Evolutionary conservation across 2,329 filamentous ascomycete species (phyloP).

Genomic region (Calonectria montana): DNA sequence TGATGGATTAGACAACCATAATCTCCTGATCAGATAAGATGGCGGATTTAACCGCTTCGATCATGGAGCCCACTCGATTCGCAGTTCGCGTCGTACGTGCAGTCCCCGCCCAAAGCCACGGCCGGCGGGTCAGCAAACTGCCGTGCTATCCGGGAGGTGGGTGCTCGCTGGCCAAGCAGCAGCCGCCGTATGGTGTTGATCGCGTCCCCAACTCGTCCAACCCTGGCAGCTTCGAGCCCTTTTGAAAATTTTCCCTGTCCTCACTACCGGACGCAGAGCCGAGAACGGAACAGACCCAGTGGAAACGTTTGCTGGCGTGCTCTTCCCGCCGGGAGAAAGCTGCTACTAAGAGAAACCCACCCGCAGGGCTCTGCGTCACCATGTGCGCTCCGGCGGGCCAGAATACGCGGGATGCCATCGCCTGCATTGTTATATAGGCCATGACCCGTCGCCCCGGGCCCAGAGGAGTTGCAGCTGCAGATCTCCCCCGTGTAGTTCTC

Average conservation of each 20-base stretch:
- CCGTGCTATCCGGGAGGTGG: constrained; percentile 15
- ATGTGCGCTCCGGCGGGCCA: neutral
- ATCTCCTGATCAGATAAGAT: constrained; percentile 25
- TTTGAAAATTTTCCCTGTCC: neutral
- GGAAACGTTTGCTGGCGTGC: neutral
- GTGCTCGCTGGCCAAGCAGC: neutral
- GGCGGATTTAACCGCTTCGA: neutral
- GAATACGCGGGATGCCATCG: neutral
- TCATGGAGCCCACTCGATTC: neutral
- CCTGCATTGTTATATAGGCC: neutral
- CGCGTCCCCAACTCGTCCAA: neutral
- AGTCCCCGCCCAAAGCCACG: constrained; percentile 1
- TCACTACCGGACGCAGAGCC: neutral
- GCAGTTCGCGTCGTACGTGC: neutral
- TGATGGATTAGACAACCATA: constrained; percentile 17
- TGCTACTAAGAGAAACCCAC: neutral
- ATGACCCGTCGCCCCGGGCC: neutral
- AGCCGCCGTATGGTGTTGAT: neutral
- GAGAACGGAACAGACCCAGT: neutral
- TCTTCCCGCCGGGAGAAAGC: neutral
- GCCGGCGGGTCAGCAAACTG: neutral
- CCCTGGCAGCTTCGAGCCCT: neutral
- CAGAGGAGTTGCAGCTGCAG: neutral
- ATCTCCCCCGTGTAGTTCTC: neutral
- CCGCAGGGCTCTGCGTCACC: neutral